Percentiles rank a stretch among this genome's conserved stretches.
phyloP scores from a whole-genome alignment of 1,284 basidiomycete genomes.

The Ceratobasidium sp. region DNA sequence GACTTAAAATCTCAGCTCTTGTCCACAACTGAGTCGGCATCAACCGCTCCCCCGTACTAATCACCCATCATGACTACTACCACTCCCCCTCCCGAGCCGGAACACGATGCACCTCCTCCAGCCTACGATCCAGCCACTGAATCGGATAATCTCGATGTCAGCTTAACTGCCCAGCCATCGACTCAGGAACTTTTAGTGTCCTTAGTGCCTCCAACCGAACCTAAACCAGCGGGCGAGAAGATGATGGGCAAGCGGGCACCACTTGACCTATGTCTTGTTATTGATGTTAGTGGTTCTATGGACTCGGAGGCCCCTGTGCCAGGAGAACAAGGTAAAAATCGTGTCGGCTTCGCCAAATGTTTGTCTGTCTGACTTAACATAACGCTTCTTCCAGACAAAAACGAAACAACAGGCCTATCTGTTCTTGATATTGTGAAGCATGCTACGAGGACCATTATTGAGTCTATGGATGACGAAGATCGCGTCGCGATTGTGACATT shows the following conservation, averaged over 20 bases:
- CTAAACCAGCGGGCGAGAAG: conserved; percentile 22
- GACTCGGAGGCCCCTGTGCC: conserved; percentile 48
- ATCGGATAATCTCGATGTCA: not conserved
- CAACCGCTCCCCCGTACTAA: not conserved
- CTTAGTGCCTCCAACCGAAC: conserved; percentile 19
- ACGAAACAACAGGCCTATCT: conserved; percentile 38
- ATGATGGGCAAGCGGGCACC: conserved; percentile 44
- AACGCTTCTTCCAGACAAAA: conserved; percentile 35
- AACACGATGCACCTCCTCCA: conserved; percentile 27
- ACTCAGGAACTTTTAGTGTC: conserved; percentile 34
- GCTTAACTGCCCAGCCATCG: conserved; percentile 32
- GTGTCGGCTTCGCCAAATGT: not conserved
- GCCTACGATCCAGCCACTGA: conserved; percentile 19
- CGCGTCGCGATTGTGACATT: conserved; percentile 50
- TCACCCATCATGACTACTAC: conserved; percentile 28
- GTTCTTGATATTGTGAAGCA: conserved; percentile 50
- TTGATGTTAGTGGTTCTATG: conserved; percentile 50
- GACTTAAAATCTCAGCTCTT: not conserved
- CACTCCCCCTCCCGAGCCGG: conserved; percentile 16
- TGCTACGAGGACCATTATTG: conserved; percentile 49
- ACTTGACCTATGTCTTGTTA: conserved; percentile 48
- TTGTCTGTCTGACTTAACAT: not conserved
- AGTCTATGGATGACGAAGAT: conserved; percentile 48
- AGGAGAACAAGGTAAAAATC: conserved; percentile 48
- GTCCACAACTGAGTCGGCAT: no score